A percentile compares a stretch with the other conserved stretches of the same genome.
Evolutionary conservation across 2,329 filamentous ascomycete species (phyloP).

Genomic region (Hypoxylon rubiginosum): DNA sequence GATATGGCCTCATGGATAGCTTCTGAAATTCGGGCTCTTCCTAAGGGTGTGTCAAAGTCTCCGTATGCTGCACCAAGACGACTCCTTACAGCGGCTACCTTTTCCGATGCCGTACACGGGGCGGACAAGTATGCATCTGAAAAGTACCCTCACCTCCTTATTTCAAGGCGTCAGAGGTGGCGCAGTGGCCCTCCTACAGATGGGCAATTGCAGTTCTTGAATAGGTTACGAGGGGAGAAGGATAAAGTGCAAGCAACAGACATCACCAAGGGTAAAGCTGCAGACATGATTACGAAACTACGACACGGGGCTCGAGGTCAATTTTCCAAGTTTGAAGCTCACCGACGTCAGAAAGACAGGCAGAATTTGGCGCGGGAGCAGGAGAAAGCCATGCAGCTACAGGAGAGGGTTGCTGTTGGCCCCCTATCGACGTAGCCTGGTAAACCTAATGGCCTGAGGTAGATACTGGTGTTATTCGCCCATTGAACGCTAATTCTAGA

Average conservation of each 20-base stretch:
- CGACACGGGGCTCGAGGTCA: constrained; percentile 82
- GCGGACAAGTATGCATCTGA: constrained; percentile 83
- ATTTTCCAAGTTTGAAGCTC: constrained; percentile 67
- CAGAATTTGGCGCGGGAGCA: constrained; percentile 56
- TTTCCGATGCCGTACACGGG: constrained; percentile 83
- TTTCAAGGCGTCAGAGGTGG: constrained; percentile 77
- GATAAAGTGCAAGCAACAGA: constrained; percentile 67
- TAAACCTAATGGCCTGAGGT: neutral
- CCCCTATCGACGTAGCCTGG: constrained; percentile 56
- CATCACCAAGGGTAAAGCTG: constrained; percentile 83
- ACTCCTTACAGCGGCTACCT: constrained; percentile 74
- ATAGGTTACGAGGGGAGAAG: constrained; percentile 70
- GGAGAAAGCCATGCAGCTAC: constrained; percentile 55
- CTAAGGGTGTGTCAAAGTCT: constrained; percentile 59
- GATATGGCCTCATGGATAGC: constrained; percentile 56
- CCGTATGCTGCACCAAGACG: constrained; percentile 78
- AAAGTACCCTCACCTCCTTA: constrained; percentile 75
- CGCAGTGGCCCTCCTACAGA: constrained; percentile 73
- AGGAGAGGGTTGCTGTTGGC: constrained; percentile 69
- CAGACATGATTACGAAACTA: constrained; percentile 93
- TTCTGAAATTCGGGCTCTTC: constrained; percentile 64
- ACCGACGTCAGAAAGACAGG: constrained; percentile 64
- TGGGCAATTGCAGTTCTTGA: constrained; percentile 77
- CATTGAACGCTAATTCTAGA: neutral
- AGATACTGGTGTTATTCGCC: neutral